Evolutionary conservation across 306 rosid genomes (phyloP), one percentile per base, ranked within the genome.

Genomic region (Cyamopsis tetragonoloba): DNA sequence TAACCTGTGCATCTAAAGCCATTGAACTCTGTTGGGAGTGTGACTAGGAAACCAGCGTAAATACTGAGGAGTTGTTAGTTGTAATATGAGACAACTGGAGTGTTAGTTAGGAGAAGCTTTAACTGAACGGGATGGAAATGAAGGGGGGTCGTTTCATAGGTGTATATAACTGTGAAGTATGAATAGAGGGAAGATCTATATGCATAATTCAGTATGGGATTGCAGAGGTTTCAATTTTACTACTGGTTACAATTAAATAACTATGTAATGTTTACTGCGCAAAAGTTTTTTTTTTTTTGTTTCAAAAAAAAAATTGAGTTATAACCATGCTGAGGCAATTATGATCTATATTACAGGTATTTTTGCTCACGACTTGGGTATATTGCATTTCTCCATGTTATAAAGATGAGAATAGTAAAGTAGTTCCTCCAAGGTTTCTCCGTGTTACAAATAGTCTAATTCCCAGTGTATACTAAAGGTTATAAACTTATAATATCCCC

Each of bases 321-420:
- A 4, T 54, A 12, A 37, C 24, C 72, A 48, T 4, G 24, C 23
- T 28, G 26, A 22, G 46, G 61, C 35, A 66, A 8, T 15, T 11
- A 31, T 23, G 15, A 23, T 59, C 35, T 46, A 32, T 32, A 1
- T 23, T 15, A 43, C 42, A 5, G 50, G 11, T 19, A 37, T 47
- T 38, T 49, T 48, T 59, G 58, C 49, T 48, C 66, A 10, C 10
- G 46, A 13, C 17, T 17, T 48, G 70, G 15, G 24, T 39, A 4
- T 68, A 50, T 49, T 49, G 44, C 65, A 67, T 24, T 13, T 75
- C 10, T 38, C 35, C 37, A 35, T 15, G 6, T 58, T 37, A 44
- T 66, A 26, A 63, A 26, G 64, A 59, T 39, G 62, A 41, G 14
- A 17, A 37, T 11, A 15, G 48, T 48, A 53, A 75, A 39, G 41